phyloP scores from a whole-genome alignment of 495 filamentous ascomycete species.

The Darksidea phi region DNA sequence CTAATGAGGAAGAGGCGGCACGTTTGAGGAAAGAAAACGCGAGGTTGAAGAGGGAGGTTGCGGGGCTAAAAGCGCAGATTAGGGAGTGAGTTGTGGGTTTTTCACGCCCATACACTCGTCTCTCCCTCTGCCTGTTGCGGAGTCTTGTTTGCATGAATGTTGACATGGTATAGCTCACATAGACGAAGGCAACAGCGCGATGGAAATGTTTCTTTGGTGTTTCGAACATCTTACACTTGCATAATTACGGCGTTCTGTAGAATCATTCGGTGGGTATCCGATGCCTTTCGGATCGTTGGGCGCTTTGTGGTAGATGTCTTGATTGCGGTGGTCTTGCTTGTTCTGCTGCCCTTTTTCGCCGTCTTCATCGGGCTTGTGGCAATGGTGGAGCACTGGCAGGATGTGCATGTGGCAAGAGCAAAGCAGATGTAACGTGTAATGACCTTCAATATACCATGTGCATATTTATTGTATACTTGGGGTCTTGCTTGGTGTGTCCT shows the following conservation, averaged over 20 bases:
- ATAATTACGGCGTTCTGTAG: neutral
- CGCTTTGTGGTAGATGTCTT: slow-evolving; percentile 10
- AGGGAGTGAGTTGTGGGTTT: slow-evolving; percentile 27
- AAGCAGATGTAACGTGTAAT: neutral
- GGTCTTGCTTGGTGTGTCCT: too few relatives aligned
- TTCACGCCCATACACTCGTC: neutral
- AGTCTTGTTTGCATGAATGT: neutral
- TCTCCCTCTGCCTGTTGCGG: neutral
- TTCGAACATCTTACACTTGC: neutral
- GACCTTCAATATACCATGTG: slow-evolving; percentile 1
- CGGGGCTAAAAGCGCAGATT: slow-evolving; percentile 38
- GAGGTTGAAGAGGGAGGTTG: slow-evolving; percentile 60
- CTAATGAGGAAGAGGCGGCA: slow-evolving; percentile 65
- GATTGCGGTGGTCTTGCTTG: neutral
- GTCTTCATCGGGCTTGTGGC: neutral
- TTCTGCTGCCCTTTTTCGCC: neutral
- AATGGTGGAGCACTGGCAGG: neutral
- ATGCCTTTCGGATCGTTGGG: too few relatives aligned
- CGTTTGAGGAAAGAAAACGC: slow-evolving; percentile 78
- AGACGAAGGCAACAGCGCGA: neutral
- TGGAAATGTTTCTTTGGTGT: neutral
- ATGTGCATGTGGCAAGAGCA: neutral
- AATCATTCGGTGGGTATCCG: neutral
- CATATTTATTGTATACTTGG: neutral
- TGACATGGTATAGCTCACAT: neutral